A percentile compares a stretch with the other conserved stretches of the same genome.
These are phyloP conservation scores for Tetrahymena borealis DNA, from an alignment of 73 alveolate genomes.

Conservation along the genomic window DNA sequence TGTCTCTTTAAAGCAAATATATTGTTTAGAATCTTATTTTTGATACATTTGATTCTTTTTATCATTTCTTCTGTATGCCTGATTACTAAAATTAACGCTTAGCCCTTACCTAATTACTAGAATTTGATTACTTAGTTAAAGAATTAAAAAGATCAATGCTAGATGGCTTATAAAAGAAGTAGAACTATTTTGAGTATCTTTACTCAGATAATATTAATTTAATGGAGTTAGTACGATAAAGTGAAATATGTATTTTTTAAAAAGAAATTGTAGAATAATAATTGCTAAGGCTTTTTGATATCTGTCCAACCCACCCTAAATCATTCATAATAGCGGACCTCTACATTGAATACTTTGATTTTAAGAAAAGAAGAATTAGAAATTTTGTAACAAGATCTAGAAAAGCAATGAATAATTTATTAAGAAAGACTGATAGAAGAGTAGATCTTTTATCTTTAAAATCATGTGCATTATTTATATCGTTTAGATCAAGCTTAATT, in stretches of 20 bases:
- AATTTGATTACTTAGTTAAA: not conserved
- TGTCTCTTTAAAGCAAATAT: not conserved
- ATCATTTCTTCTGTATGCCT: not conserved
- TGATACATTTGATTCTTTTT: not conserved
- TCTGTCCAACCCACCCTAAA: not conserved
- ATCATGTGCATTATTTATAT: not conserved
- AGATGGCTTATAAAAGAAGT: not conserved
- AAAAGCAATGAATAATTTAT: not conserved
- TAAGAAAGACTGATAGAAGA: not conserved
- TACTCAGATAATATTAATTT: not conserved
- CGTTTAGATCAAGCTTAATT: not conserved
- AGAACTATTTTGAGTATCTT: not conserved
- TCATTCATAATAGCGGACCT: not conserved
- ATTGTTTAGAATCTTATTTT: not conserved
- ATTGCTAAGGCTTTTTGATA: not conserved
- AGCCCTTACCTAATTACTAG: not conserved
- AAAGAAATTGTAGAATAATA: not conserved
- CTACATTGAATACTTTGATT: not conserved
- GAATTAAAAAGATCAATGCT: not conserved
- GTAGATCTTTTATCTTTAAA: not conserved
- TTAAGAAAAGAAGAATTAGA: not conserved
- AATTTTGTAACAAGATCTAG: not conserved
- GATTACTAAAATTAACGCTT: not conserved
- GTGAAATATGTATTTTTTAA: not conserved
- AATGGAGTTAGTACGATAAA: not conserved